phyloP scores from a whole-genome alignment of 768 basidiomycete genomes.

The Macrolepiota fuliginosa region DNA sequence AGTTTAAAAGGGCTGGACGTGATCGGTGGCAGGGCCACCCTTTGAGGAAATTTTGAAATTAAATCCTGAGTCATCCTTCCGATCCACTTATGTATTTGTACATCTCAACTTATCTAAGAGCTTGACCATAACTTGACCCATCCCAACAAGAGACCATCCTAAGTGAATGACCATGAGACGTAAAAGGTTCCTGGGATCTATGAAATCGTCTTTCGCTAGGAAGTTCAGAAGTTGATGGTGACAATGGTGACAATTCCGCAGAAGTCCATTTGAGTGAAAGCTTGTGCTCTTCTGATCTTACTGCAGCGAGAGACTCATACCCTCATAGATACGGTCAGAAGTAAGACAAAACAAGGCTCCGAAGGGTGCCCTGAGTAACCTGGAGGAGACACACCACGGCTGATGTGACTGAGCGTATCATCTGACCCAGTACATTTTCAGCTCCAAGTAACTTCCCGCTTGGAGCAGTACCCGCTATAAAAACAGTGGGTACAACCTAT shows the following conservation, averaged over 20 bases:
- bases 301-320: constrained; percentile 3
- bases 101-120: background rate
- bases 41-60: background rate
- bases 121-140: background rate
- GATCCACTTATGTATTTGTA: background rate
- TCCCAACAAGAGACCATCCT: background rate
- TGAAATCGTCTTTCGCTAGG: background rate
- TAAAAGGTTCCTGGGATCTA: background rate
- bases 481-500: constrained; percentile 11
- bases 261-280: background rate
- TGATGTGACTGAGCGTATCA: constrained; percentile 32
- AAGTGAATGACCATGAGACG: background rate
- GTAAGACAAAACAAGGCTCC: constrained; percentile 24
- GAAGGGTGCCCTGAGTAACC: constrained; percentile 40
- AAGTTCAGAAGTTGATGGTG: background rate
- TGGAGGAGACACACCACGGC: constrained; percentile 53
- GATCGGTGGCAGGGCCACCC: constrained; percentile 1
- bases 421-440: constrained; percentile 24
- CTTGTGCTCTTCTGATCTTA: background rate
- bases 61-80: background rate
- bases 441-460: constrained; percentile 9
- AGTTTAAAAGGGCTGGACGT: background rate
- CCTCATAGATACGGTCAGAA: background rate
- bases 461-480: constrained; percentile 11
- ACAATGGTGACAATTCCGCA: background rate